Conservation (phyloP, 2,329 filamentous ascomycete species). For the Paecilomyces variotii region DNA sequence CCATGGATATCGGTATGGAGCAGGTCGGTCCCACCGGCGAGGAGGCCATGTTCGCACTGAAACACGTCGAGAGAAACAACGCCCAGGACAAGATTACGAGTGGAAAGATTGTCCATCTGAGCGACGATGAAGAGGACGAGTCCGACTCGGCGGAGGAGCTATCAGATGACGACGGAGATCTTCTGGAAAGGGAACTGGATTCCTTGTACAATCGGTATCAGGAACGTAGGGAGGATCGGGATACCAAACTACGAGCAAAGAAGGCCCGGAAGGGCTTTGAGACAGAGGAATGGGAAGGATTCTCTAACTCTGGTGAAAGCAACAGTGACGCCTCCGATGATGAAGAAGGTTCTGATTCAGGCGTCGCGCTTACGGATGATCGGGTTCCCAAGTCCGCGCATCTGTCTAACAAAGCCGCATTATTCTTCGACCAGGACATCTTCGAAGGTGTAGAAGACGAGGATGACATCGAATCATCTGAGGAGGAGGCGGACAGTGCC, state of each 20-base stretch:
- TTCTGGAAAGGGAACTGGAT: conserved; percentile 77
- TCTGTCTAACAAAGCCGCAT: conserved; percentile 74
- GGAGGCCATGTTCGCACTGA: conserved; percentile 79
- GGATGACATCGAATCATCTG: conserved; percentile 46
- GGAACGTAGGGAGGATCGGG: conserved; percentile 66
- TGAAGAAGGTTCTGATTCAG: conserved; percentile 36
- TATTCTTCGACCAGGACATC: conserved; percentile 92
- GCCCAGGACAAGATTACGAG: conserved; percentile 63
- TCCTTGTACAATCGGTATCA: conserved; percentile 79
- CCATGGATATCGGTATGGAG: conserved; percentile 92
- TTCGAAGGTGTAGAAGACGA: conserved; percentile 74
- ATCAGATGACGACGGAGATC: conserved; percentile 71
- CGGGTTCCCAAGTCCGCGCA: conserved; percentile 32
- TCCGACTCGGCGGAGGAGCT: conserved; percentile 51
- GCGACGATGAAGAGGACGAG: conserved; percentile 53
- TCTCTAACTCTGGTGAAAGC: conserved; percentile 61
- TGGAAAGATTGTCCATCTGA: conserved; percentile 60
- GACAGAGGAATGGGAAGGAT: conserved; percentile 87
- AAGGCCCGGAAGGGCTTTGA: conserved; percentile 72
- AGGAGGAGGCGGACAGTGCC: conserved; percentile 24
- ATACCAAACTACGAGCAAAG: conserved; percentile 87
- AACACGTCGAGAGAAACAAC: conserved; percentile 67
- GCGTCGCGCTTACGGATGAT: conserved; percentile 21
- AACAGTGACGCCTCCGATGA: conserved; percentile 52
- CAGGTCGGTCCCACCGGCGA: conserved; percentile 70